Percentiles rank a stretch among this genome's conserved stretches.
phyloP scores from a whole-genome alignment of 2,329 filamentous ascomycete genomes.

The Colletotrichum sp. region DNA sequence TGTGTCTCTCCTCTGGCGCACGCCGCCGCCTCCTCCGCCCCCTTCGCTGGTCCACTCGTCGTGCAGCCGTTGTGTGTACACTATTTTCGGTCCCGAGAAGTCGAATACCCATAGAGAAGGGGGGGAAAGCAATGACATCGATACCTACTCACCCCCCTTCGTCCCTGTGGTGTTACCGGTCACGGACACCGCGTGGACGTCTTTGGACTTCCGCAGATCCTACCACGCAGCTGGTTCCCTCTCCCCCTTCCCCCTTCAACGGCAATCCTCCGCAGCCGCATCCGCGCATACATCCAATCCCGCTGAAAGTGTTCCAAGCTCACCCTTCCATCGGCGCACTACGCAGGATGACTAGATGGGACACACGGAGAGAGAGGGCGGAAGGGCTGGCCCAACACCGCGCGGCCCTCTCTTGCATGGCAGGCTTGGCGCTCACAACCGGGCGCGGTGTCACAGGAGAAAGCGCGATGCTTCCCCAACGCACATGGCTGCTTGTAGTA shows the following conservation, averaged over 20 bases:
- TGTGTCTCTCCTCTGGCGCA: not conserved
- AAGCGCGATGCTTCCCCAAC: not conserved
- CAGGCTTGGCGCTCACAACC: not conserved
- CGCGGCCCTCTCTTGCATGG: constrained; percentile 9
- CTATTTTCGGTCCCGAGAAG: constrained; percentile 15
- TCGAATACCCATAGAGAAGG: not conserved
- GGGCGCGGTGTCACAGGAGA: not conserved
- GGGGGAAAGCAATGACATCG: constrained; percentile 14
- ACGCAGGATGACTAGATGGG: not conserved
- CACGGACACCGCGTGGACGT: constrained; percentile 13
- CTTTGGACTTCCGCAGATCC: constrained; percentile 8
- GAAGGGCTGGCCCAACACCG: not conserved
- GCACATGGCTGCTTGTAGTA: not conserved
- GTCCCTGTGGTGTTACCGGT: not conserved
- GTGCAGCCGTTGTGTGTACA: not conserved
- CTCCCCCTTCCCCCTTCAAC: not conserved
- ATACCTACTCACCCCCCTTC: not conserved
- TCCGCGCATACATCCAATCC: not conserved
- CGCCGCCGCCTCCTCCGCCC: not conserved
- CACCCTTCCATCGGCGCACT: not conserved
- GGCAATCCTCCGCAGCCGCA: not conserved
- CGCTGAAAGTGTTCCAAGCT: not conserved
- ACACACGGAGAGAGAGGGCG: not conserved
- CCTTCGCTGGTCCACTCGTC: not conserved
- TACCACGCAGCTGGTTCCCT: not conserved